phyloP scores from a whole-genome alignment of 108 stramenopile genomes.

The Discostella stelligeroides region DNA sequence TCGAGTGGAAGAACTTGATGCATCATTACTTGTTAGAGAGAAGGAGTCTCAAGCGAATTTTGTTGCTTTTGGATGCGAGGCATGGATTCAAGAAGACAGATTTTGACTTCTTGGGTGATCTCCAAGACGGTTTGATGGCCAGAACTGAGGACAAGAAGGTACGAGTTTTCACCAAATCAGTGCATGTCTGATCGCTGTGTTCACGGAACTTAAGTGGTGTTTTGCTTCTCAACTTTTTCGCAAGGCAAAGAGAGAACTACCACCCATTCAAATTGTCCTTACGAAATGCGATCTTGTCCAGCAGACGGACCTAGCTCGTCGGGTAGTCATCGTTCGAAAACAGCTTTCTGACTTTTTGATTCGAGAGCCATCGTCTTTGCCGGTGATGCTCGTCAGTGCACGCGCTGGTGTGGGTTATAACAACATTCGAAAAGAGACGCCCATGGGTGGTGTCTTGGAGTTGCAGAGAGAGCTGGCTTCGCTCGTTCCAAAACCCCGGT shows the following conservation, averaged over 20 bases:
- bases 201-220: not conserved
- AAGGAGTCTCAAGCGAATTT: constrained; percentile 72
- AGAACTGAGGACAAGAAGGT: constrained; percentile 30
- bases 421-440: constrained; percentile 47
- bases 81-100: constrained; percentile 84
- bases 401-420: constrained; percentile 60
- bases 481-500: constrained; percentile 42
- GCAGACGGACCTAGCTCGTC: constrained; percentile 72
- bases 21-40: constrained; percentile 60
- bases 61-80: constrained; percentile 79
- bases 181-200: not conserved
- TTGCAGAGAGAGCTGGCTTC: constrained; percentile 76
- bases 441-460: constrained; percentile 71
- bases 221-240: not conserved
- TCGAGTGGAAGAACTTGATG: constrained; percentile 69
- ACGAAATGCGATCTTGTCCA: constrained; percentile 86
- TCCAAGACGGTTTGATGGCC: constrained; percentile 46
- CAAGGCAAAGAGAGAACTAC: constrained; percentile 50
- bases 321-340: constrained; percentile 63
- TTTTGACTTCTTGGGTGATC: constrained; percentile 58
- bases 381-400: constrained; percentile 84
- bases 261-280: constrained; percentile 83
- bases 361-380: constrained; percentile 71
- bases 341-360: constrained; percentile 70
- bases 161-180: not conserved